Base-by-base conservation (phyloP, 2,329 filamentous ascomycete genomes). In the Fusarium sp. region DNA sequence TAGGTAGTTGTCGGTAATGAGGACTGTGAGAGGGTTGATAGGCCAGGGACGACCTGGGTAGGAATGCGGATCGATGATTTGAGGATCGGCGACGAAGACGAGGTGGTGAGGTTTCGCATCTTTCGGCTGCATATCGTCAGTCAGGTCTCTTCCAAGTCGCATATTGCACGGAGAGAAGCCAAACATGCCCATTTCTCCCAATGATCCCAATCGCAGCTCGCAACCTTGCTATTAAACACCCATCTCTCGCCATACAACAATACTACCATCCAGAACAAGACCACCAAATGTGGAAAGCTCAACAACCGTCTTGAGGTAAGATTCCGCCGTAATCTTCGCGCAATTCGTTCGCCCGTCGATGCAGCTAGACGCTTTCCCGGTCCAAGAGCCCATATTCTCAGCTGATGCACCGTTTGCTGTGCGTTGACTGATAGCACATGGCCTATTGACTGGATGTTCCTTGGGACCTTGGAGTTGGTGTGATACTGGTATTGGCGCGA, bases 31-130 rank as follows among this genome's bases (percentile, higher is more conserved):
- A 15, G 86, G 80, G 68, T 84, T 87, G 22, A 91, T 78, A 31
- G 87, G 86, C 86, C 88, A 90, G 12, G 88, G 88, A 29, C 95
- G 91, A 75, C 92, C 94, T 5, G 94, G 94, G 78, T 98, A 98
- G n/a, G 94, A 97, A 81, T 98, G 94, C 60, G 94, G 93, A 81
- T 98, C 95, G 78, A 96, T 94, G 65, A 98, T 88, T 80, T 98
- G 95, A 46, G 95, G 95, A 79, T 98, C 95, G 68, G 95, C 94
- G 73, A 98, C 87, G 79, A 98, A 91, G 75, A 94, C 86, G 74
- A 97, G 87, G 79, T 91, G 93, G 80, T 98, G 95, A 33, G 96
- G 96, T 38, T 88, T 90, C 55, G 95, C 92, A 74, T 87, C 90
- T 76, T 88, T 83, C 58, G 94, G 94, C 96, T 97, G 78, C 41